Evolutionary conservation across 108 stramenopile species (phyloP), one percentile per base, ranked within the genome.

Genomic region (Discostella stelligeroides): DNA sequence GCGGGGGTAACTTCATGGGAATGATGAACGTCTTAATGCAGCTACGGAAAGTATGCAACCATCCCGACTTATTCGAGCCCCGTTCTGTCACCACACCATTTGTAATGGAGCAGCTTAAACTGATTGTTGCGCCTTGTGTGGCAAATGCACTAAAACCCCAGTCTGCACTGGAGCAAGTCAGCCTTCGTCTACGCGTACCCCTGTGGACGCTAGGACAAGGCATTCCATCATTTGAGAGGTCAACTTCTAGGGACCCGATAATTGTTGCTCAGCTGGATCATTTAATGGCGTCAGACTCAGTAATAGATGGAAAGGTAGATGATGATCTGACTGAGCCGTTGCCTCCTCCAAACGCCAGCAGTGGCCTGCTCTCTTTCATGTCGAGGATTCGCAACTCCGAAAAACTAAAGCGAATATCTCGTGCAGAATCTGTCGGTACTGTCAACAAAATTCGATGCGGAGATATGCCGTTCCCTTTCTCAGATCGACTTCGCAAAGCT

Each of bases 21-120:
- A 98, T 99, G 98, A 98, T 99, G 98, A 97, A 95, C 70, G 95
- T 99, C 25, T 86, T 99, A 48, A 98, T 99, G 98, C 97, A 98
- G 76, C 88, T 99, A 4, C 79, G 98, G 38, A 99, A 98, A 82
- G 97, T 99, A 10, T 99, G 99, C 82, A 98, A 99, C 72, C 99
- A 99, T 68, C 99, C 99, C 24, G 99, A 99, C 64, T 86, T 99
- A 17, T 98, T 98, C 77, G 98, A 98, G 71, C 92, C 99, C 20
- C 84, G 99, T 7, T 86, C 96, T 14, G 94, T 98, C 28, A 63
- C 84, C 4, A 91, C 97, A 15, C 98, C 99, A 38, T 97, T 97
- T 69, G 77, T 88, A 38, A 70, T 95, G 69, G 82, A 87, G 15
- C 80, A 81, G 43, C 60, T 97, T 24, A 38, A 72, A 18, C 56